Percentiles rank a stretch among this genome's conserved stretches.
phyloP scores from a whole-genome alignment of 2,329 filamentous ascomycete species.

The Fusarium graminum region DNA sequence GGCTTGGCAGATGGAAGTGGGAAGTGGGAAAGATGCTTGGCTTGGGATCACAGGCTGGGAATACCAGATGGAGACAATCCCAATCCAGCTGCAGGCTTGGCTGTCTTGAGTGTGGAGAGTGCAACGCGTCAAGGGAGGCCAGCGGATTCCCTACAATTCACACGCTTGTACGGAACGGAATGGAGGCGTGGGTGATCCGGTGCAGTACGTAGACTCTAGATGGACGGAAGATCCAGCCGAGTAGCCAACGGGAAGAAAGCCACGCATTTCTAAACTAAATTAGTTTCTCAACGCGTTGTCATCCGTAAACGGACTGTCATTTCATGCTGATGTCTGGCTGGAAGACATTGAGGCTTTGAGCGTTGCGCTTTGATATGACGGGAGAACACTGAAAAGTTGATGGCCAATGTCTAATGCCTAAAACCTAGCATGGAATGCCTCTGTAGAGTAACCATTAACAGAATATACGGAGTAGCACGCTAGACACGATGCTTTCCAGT shows the following conservation, averaged over 20 bases:
- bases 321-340: conserved; percentile 4
- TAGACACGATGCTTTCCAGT: conserved; percentile 15
- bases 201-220: not conserved
- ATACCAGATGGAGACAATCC: conserved; percentile 10
- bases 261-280: conserved; percentile 8
- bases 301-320: conserved; percentile 6
- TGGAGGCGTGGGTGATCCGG: conserved; percentile 22
- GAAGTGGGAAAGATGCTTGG: conserved; percentile 39
- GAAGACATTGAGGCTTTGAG: conserved; percentile 7
- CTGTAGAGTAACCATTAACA: conserved; percentile 20
- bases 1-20: conserved; percentile 36
- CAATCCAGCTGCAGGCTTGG: conserved; percentile 31
- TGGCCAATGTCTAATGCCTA: conserved; percentile 4
- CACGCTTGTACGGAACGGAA: conserved; percentile 35
- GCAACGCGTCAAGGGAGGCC: conserved; percentile 44
- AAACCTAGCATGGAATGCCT: conserved; percentile 3
- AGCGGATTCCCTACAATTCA: conserved; percentile 17
- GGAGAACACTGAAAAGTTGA: conserved; percentile 12
- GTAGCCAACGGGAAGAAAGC: conserved; percentile 28
- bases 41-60: conserved; percentile 22
- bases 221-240: conserved; percentile 35
- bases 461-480: conserved; percentile 1
- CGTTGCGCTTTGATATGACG: not conserved
- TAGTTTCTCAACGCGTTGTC: not conserved
- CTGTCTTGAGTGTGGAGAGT: conserved; percentile 31